Evolutionary conservation across 495 filamentous ascomycete genomes (phyloP).

Genomic region (Neohortaea acidophila): DNA sequence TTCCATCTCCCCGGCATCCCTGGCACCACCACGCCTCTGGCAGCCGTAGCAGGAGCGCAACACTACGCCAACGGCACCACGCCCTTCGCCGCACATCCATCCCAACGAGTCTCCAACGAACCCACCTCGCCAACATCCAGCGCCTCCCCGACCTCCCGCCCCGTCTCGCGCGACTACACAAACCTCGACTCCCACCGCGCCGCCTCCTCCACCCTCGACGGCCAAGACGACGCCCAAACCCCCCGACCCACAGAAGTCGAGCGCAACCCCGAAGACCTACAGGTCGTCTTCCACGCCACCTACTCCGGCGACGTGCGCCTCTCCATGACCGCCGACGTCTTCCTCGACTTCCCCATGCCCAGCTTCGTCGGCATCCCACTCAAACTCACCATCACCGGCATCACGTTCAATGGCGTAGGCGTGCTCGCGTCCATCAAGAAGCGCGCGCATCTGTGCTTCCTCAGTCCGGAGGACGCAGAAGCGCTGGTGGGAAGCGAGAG

Average conservation of each 20-base stretch:
- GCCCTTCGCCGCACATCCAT: slow-evolving; percentile 9
- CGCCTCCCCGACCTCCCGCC: slow-evolving; percentile 21
- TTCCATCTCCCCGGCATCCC: slow-evolving; percentile 71
- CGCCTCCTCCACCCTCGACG: slow-evolving; percentile 21
- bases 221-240: slow-evolving; percentile 13
- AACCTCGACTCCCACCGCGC: slow-evolving; percentile 11
- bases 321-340: slow-evolving; percentile 78
- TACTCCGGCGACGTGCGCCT: slow-evolving; percentile 76
- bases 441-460: slow-evolving; percentile 76
- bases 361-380: slow-evolving; percentile 88
- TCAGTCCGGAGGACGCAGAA: slow-evolving; percentile 73
- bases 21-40: slow-evolving; percentile 73
- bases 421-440: slow-evolving; percentile 79
- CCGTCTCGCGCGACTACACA: slow-evolving; percentile 23
- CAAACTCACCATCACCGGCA: slow-evolving; percentile 78
- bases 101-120: slow-evolving; percentile 19
- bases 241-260: slow-evolving; percentile 15
- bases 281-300: slow-evolving; percentile 74
- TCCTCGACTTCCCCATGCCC: slow-evolving; percentile 95
- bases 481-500: slow-evolving; percentile 30
- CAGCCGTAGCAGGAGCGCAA: slow-evolving; percentile 61
- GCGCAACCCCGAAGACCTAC: slow-evolving; percentile 45
- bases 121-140: slow-evolving; percentile 25
- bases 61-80: slow-evolving; percentile 30
- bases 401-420: slow-evolving; percentile 88